Percentiles rank a stretch among this genome's conserved stretches.
Conservation (phyloP, 2,329 filamentous ascomycete genomes). For the Dichotomopilus funicola region DNA sequence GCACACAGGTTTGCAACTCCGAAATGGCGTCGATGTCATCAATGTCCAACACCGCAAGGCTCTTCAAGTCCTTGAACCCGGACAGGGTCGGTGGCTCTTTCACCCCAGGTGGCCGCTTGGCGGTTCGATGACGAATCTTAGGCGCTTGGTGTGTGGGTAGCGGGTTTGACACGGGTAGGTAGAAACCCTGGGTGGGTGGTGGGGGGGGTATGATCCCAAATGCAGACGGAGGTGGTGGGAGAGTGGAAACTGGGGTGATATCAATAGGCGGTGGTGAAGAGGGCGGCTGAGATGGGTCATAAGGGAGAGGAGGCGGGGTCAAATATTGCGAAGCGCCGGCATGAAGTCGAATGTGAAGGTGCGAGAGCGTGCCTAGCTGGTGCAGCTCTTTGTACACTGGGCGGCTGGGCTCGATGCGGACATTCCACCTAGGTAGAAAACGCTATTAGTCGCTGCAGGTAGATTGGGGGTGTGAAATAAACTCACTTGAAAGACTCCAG, state of each 20-base stretch:
- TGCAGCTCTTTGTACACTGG: conserved; percentile 53
- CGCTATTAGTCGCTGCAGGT: no score
- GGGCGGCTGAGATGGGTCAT: conserved; percentile 16
- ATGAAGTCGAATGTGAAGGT: conserved; percentile 54
- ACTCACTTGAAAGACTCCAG: conserved; percentile 52
- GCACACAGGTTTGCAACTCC: conserved; percentile 51
- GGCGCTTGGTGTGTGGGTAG: conserved; percentile 33
- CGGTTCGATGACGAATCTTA: conserved; percentile 30
- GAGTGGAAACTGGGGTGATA: conserved; percentile 20
- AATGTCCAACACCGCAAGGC: conserved; percentile 52
- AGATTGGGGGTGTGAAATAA: background rate
- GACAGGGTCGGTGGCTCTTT: conserved; percentile 49
- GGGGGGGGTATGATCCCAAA: conserved; percentile 17
- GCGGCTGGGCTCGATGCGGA: conserved; percentile 55
- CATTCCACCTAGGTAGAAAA: conserved; percentile 48
- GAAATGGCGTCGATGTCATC: conserved; percentile 49
- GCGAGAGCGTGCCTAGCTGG: conserved; percentile 43
- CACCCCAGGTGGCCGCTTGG: conserved; percentile 27
- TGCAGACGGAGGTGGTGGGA: conserved; percentile 14
- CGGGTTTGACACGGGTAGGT: conserved; percentile 24
- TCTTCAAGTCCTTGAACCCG: conserved; percentile 49
- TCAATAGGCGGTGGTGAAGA: conserved; percentile 14
- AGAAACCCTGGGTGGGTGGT: conserved; percentile 20
- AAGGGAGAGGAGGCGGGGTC: conserved; percentile 42
- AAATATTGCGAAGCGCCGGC: conserved; percentile 50